Percentiles rank a stretch among this genome's conserved stretches.
phyloP scores from a whole-genome alignment of 2,329 filamentous ascomycete genomes.

The Colletotrichum acutatum region DNA sequence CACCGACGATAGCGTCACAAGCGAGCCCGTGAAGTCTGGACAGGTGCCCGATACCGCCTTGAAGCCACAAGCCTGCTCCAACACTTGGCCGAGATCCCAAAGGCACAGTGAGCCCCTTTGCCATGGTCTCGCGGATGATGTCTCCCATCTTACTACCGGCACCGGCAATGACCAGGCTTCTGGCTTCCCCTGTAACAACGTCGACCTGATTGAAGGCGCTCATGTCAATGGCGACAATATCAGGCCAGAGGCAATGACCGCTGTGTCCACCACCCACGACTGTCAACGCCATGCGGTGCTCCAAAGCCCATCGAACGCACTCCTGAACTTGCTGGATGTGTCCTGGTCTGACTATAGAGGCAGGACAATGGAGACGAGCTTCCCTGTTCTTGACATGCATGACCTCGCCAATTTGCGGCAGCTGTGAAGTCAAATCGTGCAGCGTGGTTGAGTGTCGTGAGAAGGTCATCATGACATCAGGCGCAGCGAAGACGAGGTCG shows the following conservation, averaged over 20 bases:
- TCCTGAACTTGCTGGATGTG: slow-evolving; percentile 60
- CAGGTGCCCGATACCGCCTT: slow-evolving; percentile 74
- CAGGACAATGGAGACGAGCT: slow-evolving; percentile 56
- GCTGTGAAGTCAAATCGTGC: slow-evolving; percentile 52
- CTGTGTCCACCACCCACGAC: slow-evolving; percentile 70
- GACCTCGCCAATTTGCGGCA: slow-evolving; percentile 48
- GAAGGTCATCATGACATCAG: slow-evolving; percentile 63
- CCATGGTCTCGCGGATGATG: slow-evolving; percentile 60
- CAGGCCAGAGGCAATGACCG: slow-evolving; percentile 64
- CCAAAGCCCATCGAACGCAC: slow-evolving; percentile 67
- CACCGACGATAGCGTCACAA: slow-evolving; percentile 70
- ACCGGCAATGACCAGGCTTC: slow-evolving; percentile 58
- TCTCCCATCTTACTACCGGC: slow-evolving; percentile 67
- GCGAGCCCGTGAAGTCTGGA: slow-evolving; percentile 64
- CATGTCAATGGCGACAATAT: slow-evolving; percentile 70
- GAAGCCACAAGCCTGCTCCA: slow-evolving; percentile 71
- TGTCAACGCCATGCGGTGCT: slow-evolving; percentile 56
- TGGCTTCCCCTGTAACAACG: slow-evolving; percentile 45
- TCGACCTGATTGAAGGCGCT: slow-evolving; percentile 62
- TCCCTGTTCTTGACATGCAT: slow-evolving; percentile 62
- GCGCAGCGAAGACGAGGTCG: slow-evolving; percentile 59
- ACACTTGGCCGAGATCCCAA: slow-evolving; percentile 72
- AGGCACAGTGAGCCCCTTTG: slow-evolving; percentile 63
- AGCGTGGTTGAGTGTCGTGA: slow-evolving; percentile 56
- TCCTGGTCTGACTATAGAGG: slow-evolving; percentile 57